Base-by-base conservation (phyloP, 164 flowering plant genomes). In the Stephania cephalantha region DNA sequence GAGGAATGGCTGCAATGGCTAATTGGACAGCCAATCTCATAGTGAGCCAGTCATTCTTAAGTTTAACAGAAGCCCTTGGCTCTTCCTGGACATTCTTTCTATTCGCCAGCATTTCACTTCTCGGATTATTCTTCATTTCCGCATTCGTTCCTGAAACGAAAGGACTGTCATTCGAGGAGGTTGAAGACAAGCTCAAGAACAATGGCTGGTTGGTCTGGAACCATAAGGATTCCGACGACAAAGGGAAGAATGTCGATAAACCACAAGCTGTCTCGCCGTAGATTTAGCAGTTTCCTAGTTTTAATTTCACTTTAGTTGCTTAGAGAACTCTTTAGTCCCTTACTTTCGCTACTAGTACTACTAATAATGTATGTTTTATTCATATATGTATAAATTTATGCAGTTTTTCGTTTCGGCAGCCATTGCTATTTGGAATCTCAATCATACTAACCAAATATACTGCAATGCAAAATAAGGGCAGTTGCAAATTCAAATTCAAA, bases 401-500 rank as follows among this genome's bases (percentile, higher is more conserved):
- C 63, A 55, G 17, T 55, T 55, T 58, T 58, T 15, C 64, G 18
- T 58, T 58, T 58, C 20, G 5, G 55, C 6, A 9, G 20, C 64
- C 17, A 13, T 58, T 15, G 20, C 64, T 15, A 13, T 58, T 58
- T 15, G 18, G 64, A 17, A 15, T 58, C 13, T 58, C 18, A 58
- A 12, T 58, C 64, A 15, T 5, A 15, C 18, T 18, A 10, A 50
- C 15, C 12, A 50, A 10, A 15, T 46, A 52, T 72, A 6, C 31
- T 20, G 44, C 58, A 68, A 72, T 52, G 13, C 18, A 42, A 55
- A 65, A 18, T 69, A 52, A 9, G 61, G 69, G 68, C 72, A 58
- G 72, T 77, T 48, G 53, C 11, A 48, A 12, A 77, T 68, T 77
- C 76, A 77, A 77, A 73, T 73, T 73, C 73, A 45, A 67, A 77